Percentiles rank a stretch among this genome's conserved stretches.
Evolutionary conservation across 345 rosid genomes (phyloP).

Genomic region (Toxicodendron radicans): DNA sequence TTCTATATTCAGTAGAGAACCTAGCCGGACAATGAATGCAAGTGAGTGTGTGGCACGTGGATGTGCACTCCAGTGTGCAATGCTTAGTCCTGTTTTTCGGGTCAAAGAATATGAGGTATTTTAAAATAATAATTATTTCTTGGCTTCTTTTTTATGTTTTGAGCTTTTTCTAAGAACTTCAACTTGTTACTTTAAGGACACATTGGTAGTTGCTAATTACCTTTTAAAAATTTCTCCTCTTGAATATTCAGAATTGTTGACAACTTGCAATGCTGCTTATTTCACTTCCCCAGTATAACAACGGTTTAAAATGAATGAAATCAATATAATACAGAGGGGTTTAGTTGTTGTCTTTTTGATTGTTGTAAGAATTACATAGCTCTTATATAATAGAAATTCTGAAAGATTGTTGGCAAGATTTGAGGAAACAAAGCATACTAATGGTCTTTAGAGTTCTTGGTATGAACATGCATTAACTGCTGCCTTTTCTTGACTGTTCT

Average conservation of each 20-base stretch:
- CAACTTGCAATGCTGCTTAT: neutral
- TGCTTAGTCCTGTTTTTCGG: slow-evolving; percentile 60
- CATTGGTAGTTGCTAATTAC: neutral
- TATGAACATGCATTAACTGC: no score
- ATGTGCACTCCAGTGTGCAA: slow-evolving; percentile 66
- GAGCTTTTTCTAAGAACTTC: neutral
- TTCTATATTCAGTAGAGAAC: slow-evolving; percentile 53
- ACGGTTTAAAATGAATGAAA: neutral
- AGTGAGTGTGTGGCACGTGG: slow-evolving; percentile 73
- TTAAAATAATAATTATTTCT: slow-evolving; percentile 6
- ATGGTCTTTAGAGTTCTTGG: neutral
- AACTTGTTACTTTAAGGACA: neutral
- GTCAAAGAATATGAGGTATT: slow-evolving; percentile 63
- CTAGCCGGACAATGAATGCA: slow-evolving; percentile 54
- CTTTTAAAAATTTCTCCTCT: neutral
- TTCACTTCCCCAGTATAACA: neutral
- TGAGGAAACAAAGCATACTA: neutral
- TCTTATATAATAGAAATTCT: neutral
- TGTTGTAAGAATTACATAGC: neutral
- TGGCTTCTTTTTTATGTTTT: neutral
- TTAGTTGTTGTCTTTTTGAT: neutral
- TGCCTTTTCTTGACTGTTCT: neutral
- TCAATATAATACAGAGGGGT: neutral
- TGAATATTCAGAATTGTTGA: neutral
- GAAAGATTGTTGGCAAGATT: neutral